phyloP scores from a whole-genome alignment of 179 eudicot genomes.

The Nepenthes alata region DNA sequence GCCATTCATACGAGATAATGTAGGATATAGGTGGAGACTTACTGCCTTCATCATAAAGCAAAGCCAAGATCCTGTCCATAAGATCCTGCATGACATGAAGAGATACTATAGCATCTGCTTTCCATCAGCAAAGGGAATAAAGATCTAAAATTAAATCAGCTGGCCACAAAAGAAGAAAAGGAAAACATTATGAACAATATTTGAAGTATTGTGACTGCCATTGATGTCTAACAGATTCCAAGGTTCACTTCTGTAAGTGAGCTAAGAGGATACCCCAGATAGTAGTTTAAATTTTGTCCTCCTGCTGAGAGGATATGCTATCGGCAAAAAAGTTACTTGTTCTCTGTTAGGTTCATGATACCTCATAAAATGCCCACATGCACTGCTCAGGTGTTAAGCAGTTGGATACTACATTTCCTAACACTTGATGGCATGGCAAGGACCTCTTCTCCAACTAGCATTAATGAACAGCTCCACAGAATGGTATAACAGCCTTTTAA shows the following conservation, averaged over 20 bases:
- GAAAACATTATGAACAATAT: neutral
- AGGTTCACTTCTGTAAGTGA: neutral
- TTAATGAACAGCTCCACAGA: too few species aligned
- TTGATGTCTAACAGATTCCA: neutral
- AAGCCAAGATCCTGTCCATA: slow-evolving; percentile 37
- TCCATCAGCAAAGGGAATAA: neutral
- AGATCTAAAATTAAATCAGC: slow-evolving; percentile 1
- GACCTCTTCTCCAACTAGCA: too few species aligned
- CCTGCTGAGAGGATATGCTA: neutral
- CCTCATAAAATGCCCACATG: too few species aligned
- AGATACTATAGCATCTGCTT: neutral
- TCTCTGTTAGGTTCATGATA: too few species aligned
- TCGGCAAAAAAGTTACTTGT: neutral
- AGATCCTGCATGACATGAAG: slow-evolving; percentile 41
- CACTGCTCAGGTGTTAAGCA: too few species aligned
- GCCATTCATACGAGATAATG: slow-evolving; percentile 3
- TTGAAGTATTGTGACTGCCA: neutral
- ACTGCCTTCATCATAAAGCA: slow-evolving; percentile 52
- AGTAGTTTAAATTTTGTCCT: too few species aligned
- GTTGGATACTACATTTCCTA: too few species aligned
- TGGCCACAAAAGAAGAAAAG: neutral
- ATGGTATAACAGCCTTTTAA: too few species aligned
- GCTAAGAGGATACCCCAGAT: neutral
- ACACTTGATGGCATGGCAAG: too few species aligned
- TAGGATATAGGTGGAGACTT: slow-evolving; percentile 16